Percentiles rank a stretch among this genome's conserved stretches.
Evolutionary conservation across 345 rosid genomes (phyloP).

Genomic region (Eucalyptus tenuipes): DNA sequence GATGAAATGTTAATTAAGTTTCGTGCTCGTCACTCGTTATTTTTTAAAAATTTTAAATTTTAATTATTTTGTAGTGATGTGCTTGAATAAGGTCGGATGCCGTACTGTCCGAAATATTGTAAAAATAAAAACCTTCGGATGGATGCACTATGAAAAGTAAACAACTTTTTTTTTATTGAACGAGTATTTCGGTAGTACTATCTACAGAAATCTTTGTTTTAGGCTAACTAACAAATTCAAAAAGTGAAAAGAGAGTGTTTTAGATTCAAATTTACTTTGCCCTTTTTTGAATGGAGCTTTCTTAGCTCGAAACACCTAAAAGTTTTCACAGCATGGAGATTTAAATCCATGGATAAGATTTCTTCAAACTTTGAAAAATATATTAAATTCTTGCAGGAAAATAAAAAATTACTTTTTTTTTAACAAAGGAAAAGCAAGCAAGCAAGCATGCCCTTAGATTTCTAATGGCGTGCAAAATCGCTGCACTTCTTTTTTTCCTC

Average conservation of each 20-base stretch:
- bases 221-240: not conserved
- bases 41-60: not conserved
- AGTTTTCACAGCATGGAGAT: accelerated
- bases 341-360: not conserved
- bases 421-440: not conserved
- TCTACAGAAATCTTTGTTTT: not conserved
- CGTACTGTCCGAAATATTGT: not conserved
- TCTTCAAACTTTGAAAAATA: not conserved
- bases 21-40: not conserved
- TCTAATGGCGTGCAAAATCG: not conserved
- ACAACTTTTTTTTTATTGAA: not conserved
- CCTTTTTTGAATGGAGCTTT: not conserved
- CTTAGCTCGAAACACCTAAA: not conserved
- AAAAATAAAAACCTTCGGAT: not conserved
- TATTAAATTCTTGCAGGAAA: not conserved
- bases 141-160: not conserved
- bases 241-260: not conserved
- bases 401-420: not conserved
- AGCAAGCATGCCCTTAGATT: not conserved
- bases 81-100: not conserved
- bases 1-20: not conserved
- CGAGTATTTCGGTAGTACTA: not conserved
- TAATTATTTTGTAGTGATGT: not conserved
- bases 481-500: not conserved
- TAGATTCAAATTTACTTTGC: no score